Evolutionary conservation across 257 asterid species (phyloP).

Genomic region (Haberlea rhodopensis): DNA sequence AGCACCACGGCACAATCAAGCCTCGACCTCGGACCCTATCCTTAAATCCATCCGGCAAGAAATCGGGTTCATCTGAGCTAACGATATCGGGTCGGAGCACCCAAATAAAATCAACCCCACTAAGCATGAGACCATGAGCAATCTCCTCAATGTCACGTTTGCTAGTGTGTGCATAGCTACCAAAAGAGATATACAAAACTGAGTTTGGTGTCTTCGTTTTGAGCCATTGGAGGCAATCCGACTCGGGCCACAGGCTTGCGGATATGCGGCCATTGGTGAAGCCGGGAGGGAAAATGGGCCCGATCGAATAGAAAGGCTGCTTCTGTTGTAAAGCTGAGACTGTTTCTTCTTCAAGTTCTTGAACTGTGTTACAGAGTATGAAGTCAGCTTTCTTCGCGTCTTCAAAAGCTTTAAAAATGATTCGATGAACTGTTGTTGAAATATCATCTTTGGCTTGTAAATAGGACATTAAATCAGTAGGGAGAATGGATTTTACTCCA

Average conservation of each 20-base stretch:
- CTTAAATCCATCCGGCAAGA: slow-evolving; percentile 25
- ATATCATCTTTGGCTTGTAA: background rate
- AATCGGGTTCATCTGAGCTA: slow-evolving; percentile 17
- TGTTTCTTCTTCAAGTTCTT: slow-evolving; percentile 49
- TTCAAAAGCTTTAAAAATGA: slow-evolving; percentile 29
- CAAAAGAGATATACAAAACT: slow-evolving; percentile 61
- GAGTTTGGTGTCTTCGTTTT: slow-evolving; percentile 39
- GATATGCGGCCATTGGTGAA: slow-evolving; percentile 19
- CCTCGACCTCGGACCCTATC: slow-evolving; percentile 34
- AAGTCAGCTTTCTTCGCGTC: slow-evolving; percentile 60
- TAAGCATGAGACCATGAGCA: slow-evolving; percentile 47
- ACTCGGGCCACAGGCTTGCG: slow-evolving; percentile 41
- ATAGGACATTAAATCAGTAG: background rate
- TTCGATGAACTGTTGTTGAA: background rate
- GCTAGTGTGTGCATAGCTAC: slow-evolving; percentile 42
- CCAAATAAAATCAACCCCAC: slow-evolving; percentile 62
- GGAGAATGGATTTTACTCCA: background rate
- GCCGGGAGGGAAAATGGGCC: slow-evolving; percentile 36
- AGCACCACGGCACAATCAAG: slow-evolving; percentile 45
- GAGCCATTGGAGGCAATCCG: slow-evolving; percentile 57
- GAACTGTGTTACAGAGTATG: slow-evolving; percentile 56
- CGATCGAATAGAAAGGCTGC: slow-evolving; percentile 53
- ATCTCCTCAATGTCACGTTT: slow-evolving; percentile 42
- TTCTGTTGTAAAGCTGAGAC: slow-evolving; percentile 37
- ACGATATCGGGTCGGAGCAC: slow-evolving; percentile 46